Base-by-base conservation (phyloP, 345 rosid species). In the Murraya koenigii region DNA sequence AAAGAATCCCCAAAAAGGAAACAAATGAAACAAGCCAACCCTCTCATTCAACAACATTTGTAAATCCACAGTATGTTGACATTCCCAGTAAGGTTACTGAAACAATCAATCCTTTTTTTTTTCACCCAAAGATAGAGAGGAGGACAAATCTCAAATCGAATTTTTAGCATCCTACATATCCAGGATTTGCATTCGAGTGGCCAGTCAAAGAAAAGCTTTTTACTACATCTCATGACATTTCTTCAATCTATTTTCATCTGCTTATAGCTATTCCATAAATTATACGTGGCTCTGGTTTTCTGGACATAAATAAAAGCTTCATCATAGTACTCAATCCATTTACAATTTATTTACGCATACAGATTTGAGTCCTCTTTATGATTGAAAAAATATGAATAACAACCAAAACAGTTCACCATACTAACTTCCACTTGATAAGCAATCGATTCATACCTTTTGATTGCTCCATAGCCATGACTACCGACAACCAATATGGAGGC, bases 391-490 rank as follows among this genome's bases (percentile, higher is more conserved):
- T 26, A 41, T 13, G 56, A 68, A 44, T 32, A 64, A 23, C 14
- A n/a, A 41, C 8, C 9, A 41, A 68, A 41, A 41, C 26, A 25
- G 11, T 25, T 67, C 35, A 13, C 22, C 9, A 41, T 7, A 54
- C 25, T 11, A n/a, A 66, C 28, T 44, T 44, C 49, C 49, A 44
- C 4, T 44, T 33, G 7, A 8, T 8, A 67, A 23, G 28, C 22
- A 19, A 59, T 68, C 4, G 19, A 41, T 30, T 1, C 19, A 15
- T 69, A 91, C 99, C 98, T 92, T 85, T 94, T 97, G 69, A 97
- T 88, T 74, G 97, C 93, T 84, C 99, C 99, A 83, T 97, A 90
- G 23, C 99, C 99, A 83, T 94, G 99, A 79, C 92, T 97, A 60
- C 99, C 99, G 22, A 94, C 95, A 61, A 89, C 97, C 65, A 97